Base-by-base conservation (phyloP, 441 rosid genomes). In the Populus trichocarpa region DNA sequence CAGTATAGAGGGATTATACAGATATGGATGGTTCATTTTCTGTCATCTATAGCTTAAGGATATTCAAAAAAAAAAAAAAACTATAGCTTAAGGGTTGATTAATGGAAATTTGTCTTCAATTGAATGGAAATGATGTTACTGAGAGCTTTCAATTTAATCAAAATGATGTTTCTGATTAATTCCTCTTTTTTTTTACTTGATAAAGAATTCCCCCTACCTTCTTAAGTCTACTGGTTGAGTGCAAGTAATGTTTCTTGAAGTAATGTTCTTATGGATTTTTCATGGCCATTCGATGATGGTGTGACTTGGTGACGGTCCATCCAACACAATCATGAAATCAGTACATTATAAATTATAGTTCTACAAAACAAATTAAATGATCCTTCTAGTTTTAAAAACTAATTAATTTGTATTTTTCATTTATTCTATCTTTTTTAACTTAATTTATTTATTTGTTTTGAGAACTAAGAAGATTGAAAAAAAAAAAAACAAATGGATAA, bases 1-100 rank as follows among this genome's bases (percentile, higher is more conserved):
- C 23, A 65, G 40, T 67, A 61, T 61, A 53, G 78, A 74, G 40
- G 53, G 33, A 71, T 72, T 57, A 25, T 42, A 20, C 74, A 76
- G 67, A 50, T 22, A 64, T 70, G 72, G 30, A 25, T 69, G 63
- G 73, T 26, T 67, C 32, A 71, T 76, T 66, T 73, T 66, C 76
- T 70, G 76, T 35, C 38, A 20, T 77, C 30, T 7, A 53, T 40
- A 67, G 74, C 79, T 70, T 40, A 11, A 25, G 30, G 71, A 7
- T 53, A 14, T 63, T 59, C 1, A n/a, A 59, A 59, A 59, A 2
- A 1, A n/a, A n/a, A n/a, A 59, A 59, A 20, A 59, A 20, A n/a
- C n/a, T 59, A 59, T n/a, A 20, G 66, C 28, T 22, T 63, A 63
- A 10, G 28, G 66, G 11, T 63, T 63, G 28, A 71, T 46, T 22